A percentile compares a stretch with the other conserved stretches of the same genome.
These are phyloP conservation scores for Vinca major DNA, from an alignment of 305 asterid genomes.

Conservation along the genomic window DNA sequence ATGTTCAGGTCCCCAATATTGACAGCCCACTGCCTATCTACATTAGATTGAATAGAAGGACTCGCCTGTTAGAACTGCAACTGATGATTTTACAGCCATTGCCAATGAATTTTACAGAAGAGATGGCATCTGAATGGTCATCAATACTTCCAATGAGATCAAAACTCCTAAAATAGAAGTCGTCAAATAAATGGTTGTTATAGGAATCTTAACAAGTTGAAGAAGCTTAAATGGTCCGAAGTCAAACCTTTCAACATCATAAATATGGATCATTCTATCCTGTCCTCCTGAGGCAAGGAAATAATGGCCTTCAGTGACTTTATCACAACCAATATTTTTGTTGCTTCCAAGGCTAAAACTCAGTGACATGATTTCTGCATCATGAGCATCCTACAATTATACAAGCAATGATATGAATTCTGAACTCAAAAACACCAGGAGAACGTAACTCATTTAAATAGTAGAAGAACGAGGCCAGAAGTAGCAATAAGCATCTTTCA, in stretches of 20 bases:
- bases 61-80: constrained; percentile 49
- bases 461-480: constrained; percentile 2
- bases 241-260: constrained; percentile 44
- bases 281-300: constrained; percentile 53
- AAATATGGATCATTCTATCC: constrained; percentile 52
- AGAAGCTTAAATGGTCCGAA: constrained; percentile 14
- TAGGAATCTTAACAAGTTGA: constrained; percentile 13
- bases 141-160: constrained; percentile 40
- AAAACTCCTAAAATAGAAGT: constrained; percentile 35
- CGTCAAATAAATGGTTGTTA: constrained; percentile 16
- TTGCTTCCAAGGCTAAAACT: constrained; percentile 36
- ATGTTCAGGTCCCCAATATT: not conserved
- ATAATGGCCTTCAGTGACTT: constrained; percentile 22
- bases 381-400: constrained; percentile 49
- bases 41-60: not conserved
- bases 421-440: not conserved
- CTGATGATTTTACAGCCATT: constrained; percentile 48
- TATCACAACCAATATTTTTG: constrained; percentile 20
- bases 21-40: not conserved
- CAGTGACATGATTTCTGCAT: constrained; percentile 47
- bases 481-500: not conserved
- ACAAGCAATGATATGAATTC: constrained; percentile 3
- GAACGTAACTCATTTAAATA: constrained; percentile 2
- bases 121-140: constrained; percentile 42
- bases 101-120: constrained; percentile 37